A percentile compares a stretch with the other conserved stretches of the same genome.
Evolutionary conservation across 2,329 filamentous ascomycete species (phyloP).

Genomic region (Chaetomiaceae sp.): DNA sequence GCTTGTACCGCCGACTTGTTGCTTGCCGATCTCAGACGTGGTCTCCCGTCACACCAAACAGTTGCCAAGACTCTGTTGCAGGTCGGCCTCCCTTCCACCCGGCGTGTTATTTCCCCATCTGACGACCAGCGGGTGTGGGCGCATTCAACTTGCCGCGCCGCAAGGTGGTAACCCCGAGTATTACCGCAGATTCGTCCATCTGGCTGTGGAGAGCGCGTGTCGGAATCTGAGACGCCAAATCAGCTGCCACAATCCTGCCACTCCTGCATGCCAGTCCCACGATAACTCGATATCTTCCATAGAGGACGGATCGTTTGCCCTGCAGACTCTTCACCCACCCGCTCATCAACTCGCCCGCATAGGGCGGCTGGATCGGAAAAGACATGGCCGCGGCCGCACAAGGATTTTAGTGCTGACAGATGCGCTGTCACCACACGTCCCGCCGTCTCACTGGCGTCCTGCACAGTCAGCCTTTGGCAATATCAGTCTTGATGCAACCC

Average conservation of each 20-base stretch:
- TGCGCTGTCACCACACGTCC: constrained; percentile 12
- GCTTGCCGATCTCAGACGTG: too few species aligned
- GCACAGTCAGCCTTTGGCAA: constrained; percentile 6
- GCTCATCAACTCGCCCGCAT: neutral
- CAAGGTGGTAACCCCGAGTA: neutral
- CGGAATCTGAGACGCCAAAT: too few species aligned
- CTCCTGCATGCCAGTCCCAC: too few species aligned
- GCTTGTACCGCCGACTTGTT: too few species aligned
- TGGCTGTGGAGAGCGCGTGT: too few species aligned
- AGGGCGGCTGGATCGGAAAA: constrained; percentile 2
- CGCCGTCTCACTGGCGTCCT: neutral
- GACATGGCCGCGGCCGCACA: neutral
- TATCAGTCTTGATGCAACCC: neutral
- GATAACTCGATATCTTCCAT: too few species aligned
- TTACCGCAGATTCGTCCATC: neutral
- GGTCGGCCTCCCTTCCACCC: neutral
- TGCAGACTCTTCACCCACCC: neutral
- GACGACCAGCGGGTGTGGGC: neutral
- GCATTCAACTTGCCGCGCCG: neutral
- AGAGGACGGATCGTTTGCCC: too few species aligned
- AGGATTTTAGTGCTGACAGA: constrained; percentile 10
- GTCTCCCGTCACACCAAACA: neutral
- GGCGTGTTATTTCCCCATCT: neutral
- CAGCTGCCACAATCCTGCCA: too few species aligned
- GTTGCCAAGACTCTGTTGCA: neutral